Evolutionary conservation across 495 filamentous ascomycete genomes (phyloP).

Genomic region (Lasiosphaeris hirsuta): DNA sequence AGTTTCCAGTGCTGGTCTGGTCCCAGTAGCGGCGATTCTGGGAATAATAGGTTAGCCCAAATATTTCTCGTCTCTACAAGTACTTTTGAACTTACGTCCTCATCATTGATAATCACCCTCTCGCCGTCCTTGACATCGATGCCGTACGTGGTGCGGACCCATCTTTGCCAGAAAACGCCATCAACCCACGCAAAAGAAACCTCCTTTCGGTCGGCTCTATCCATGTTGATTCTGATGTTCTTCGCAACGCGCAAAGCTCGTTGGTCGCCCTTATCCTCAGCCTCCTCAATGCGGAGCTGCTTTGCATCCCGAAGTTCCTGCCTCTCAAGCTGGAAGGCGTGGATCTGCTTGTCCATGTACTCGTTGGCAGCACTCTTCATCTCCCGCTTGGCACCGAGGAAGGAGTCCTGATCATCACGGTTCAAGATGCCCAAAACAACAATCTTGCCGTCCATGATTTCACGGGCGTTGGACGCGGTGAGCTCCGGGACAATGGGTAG

Average conservation of each 20-base stretch:
- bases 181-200: slow-evolving; percentile 99
- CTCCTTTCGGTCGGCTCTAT: slow-evolving; percentile 79
- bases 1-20: slow-evolving; percentile 77
- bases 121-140: slow-evolving; percentile 82
- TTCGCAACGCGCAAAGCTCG: slow-evolving; percentile 84
- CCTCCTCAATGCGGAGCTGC: slow-evolving; percentile 92
- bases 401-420: slow-evolving; percentile 75
- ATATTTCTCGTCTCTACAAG: background rate
- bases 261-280: slow-evolving; percentile 89
- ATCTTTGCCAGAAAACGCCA: slow-evolving; percentile 94
- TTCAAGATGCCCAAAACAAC: slow-evolving; percentile 90
- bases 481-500: slow-evolving; percentile 96
- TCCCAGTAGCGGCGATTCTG: slow-evolving; percentile 96
- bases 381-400: slow-evolving; percentile 73
- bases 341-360: slow-evolving; percentile 95
- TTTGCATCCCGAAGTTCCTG: slow-evolving; percentile 92
- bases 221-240: slow-evolving; percentile 84
- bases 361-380: slow-evolving; percentile 93
- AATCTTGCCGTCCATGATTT: slow-evolving; percentile 90
- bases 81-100: slow-evolving; percentile 68
- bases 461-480: slow-evolving; percentile 81
- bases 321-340: slow-evolving; percentile 83
- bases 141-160: slow-evolving; percentile 91
- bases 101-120: slow-evolving; percentile 93
- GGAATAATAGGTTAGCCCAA: slow-evolving; percentile 8